Evolutionary conservation across 2,329 filamentous ascomycete genomes (phyloP).

Genomic region (Penicillium sp.): DNA sequence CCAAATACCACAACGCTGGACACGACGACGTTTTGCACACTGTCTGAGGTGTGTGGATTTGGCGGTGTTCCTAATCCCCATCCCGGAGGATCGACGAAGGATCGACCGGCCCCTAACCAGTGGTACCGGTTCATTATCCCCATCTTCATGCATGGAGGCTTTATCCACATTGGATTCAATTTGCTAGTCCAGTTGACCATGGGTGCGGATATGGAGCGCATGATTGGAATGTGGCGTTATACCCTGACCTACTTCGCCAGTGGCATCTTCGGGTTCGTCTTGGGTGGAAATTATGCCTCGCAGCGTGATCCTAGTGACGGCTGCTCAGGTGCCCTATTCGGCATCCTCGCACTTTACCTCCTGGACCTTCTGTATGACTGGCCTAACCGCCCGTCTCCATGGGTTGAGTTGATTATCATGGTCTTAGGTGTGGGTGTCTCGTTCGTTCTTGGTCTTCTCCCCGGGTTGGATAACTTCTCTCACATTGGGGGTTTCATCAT

Average conservation of each 20-base stretch:
- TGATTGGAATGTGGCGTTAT: conserved; percentile 85
- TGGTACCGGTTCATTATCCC: conserved; percentile 96
- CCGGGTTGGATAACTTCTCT: conserved; percentile 92
- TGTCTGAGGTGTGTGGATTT: conserved; percentile 82
- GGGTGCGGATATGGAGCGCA: conserved; percentile 85
- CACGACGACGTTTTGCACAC: conserved; percentile 55
- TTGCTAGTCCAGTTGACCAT: conserved; percentile 85
- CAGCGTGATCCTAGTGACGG: conserved; percentile 78
- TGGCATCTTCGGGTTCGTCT: conserved; percentile 92
- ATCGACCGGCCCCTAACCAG: conserved; percentile 71
- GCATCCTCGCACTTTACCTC: conserved; percentile 80
- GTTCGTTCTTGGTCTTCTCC: conserved; percentile 86
- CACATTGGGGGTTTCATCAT: conserved; percentile 96
- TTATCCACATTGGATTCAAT: conserved; percentile 96
- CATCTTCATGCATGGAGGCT: conserved; percentile 90
- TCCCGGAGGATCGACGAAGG: conserved; percentile 48
- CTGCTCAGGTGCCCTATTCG: conserved; percentile 86
- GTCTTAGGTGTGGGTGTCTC: conserved; percentile 80
- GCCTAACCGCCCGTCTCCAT: conserved; percentile 70
- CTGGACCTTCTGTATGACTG: conserved; percentile 93
- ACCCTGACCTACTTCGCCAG: conserved; percentile 83
- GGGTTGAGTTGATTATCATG: conserved; percentile 84
- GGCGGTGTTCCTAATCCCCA: conserved; percentile 66
- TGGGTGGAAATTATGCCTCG: conserved; percentile 89
- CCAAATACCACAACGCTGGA: conserved; percentile 64